Evolutionary conservation across 805 yeast species (phyloP).

Genomic region (Starmerella apis): DNA sequence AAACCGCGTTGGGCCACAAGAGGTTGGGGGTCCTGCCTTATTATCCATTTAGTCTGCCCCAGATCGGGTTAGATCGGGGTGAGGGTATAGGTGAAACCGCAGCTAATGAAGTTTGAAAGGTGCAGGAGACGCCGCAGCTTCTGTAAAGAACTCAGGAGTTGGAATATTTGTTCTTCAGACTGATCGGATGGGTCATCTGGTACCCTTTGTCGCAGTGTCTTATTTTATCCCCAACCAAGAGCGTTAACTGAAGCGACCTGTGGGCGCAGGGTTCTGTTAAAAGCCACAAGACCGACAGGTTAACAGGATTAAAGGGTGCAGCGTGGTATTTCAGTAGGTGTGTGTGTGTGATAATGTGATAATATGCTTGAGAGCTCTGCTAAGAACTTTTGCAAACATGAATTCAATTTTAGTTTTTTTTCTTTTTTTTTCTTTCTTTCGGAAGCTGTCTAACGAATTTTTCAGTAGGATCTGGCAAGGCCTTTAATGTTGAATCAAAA

Average conservation of each 20-base stretch:
- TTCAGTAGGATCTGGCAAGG: too few relatives aligned
- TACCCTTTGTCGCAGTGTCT: too few relatives aligned
- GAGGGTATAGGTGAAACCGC: background rate
- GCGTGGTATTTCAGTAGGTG: too few relatives aligned
- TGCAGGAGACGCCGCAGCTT: background rate
- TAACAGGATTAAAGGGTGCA: too few relatives aligned
- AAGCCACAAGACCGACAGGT: background rate
- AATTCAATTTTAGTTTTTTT: background rate
- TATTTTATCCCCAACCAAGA: background rate
- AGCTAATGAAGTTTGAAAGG: background rate
- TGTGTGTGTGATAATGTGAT: too few relatives aligned
- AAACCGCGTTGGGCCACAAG: constrained; percentile 7
- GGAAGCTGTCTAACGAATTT: too few relatives aligned
- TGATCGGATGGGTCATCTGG: background rate
- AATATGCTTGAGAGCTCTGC: too few relatives aligned
- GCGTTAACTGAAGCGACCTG: background rate
- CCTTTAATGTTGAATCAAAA: too few relatives aligned
- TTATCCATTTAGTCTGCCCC: background rate
- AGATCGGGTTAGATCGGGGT: constrained; percentile 8
- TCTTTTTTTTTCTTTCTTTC: too few relatives aligned
- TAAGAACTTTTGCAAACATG: too few relatives aligned
- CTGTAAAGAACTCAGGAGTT: background rate
- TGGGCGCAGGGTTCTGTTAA: constrained; percentile 8
- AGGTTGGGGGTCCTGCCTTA: constrained; percentile 6
- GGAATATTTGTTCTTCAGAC: background rate